Base-by-base conservation (phyloP, 129 eudicot genomes). In the Solidago caesia region DNA sequence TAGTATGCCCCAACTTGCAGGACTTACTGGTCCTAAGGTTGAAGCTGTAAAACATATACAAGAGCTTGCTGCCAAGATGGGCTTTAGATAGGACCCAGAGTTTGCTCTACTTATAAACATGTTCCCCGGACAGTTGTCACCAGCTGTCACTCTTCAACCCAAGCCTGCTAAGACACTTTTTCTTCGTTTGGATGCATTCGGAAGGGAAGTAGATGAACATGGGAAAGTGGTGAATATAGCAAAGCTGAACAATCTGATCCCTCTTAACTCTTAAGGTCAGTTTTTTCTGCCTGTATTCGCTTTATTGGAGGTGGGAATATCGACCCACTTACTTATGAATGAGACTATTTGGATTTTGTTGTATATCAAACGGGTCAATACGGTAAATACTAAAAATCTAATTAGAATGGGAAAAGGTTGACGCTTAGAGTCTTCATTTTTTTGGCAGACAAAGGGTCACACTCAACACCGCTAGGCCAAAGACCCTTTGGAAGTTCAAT, bases 91-190 rank as follows among this genome's bases (percentile, higher is more conserved):
- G 69, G 97, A 94, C 77, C 97, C 93, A 3, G 88, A 94, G 74
- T 94, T 90, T 84, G 96, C 92, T 79, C 97, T 97, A 52, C 85
- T 94, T 44, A 74, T 94, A 64, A 94, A 94, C 74, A 82, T 91
- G 96, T 94, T 94, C 68, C 99, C 96, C n/a, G 97, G 99, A 62
- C 96, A 94, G 84, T 67, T 86, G 86, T 88, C 91, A 10, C 86
- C 88, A 41, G 97, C 90, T 33, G 89, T 85, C 26, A 75, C 83
- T 52, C 78, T 82, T 21, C 96, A 90, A 73, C 91, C 92, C 53
- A 93, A 93, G 80, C 97, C 98, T n/a, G 88, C 97, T 1, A 90
- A 90, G 81, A 96, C 97, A 51, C 98, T 96, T 44, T 93, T 94
- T 45, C 96, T 94, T 74, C 97, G 91, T 63, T 77, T 94, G 83